These are phyloP conservation scores for Suillus paluster DNA, from an alignment of 768 basidiomycete species.

Conservation along the genomic window DNA sequence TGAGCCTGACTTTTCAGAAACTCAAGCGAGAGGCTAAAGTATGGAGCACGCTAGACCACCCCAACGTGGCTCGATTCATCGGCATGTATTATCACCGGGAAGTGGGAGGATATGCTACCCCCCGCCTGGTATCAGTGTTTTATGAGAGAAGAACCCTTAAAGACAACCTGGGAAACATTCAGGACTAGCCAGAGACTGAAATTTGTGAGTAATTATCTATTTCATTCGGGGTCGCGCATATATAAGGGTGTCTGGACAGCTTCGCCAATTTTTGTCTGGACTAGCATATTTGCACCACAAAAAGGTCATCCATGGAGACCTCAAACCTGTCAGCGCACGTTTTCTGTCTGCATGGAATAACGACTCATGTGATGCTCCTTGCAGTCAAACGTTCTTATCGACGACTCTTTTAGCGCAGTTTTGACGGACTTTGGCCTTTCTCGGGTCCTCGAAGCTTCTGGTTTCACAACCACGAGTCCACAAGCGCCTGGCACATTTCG, in stretches of 20 bases:
- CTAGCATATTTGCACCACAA: slow-evolving; percentile 27
- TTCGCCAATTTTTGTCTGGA: slow-evolving; percentile 25
- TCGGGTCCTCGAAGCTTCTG: slow-evolving; percentile 37
- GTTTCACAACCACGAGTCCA: slow-evolving; percentile 40
- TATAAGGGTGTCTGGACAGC: slow-evolving; percentile 13
- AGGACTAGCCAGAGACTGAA: slow-evolving; percentile 20
- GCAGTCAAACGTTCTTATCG: slow-evolving; percentile 43
- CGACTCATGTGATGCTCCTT: not conserved
- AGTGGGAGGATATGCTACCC: slow-evolving; percentile 18
- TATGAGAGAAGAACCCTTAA: slow-evolving; percentile 27
- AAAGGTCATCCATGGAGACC: slow-evolving; percentile 40
- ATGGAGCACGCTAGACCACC: slow-evolving; percentile 27
- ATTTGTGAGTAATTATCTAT: slow-evolving; percentile 22
- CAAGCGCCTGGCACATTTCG: slow-evolving; percentile 37
- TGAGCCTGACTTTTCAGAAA: slow-evolving; percentile 21
- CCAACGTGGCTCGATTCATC: slow-evolving; percentile 29
- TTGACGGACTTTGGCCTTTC: slow-evolving; percentile 47
- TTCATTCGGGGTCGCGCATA: not conserved
- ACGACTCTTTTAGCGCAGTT: slow-evolving; percentile 34
- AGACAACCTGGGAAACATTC: slow-evolving; percentile 18
- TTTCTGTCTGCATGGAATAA: not conserved
- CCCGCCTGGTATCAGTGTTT: slow-evolving; percentile 32
- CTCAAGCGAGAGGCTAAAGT: slow-evolving; percentile 32
- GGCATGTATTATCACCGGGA: slow-evolving; percentile 23
- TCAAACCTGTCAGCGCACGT: slow-evolving; percentile 38